phyloP scores from a whole-genome alignment of 345 rosid genomes.

The Populus davidiana region DNA sequence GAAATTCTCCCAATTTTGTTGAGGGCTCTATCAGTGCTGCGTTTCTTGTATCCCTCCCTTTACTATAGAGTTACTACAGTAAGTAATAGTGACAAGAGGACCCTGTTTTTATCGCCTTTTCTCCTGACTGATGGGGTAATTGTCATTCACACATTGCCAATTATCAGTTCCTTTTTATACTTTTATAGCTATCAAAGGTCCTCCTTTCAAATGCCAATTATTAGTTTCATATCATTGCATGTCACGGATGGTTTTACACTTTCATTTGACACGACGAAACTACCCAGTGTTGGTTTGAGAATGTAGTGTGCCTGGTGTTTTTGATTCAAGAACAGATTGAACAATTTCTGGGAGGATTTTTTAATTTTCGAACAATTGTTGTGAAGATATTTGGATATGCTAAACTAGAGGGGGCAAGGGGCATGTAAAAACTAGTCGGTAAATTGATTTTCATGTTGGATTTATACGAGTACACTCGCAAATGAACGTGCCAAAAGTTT shows the following conservation, averaged over 20 bases:
- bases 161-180: not conserved
- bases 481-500: not conserved
- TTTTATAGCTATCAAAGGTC: not conserved
- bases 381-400: not conserved
- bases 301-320: too few species aligned
- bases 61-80: slow-evolving; percentile 5
- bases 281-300: too few species aligned
- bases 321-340: too few species aligned
- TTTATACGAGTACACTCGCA: not conserved
- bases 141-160: not conserved
- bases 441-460: not conserved
- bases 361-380: too few species aligned
- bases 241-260: not conserved
- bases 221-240: not conserved
- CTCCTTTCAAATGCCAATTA: not conserved
- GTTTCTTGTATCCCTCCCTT: not conserved
- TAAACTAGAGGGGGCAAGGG: not conserved
- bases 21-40: not conserved
- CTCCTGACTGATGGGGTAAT: slow-evolving; percentile 6
- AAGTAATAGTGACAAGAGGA: slow-evolving; percentile 12
- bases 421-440: not conserved
- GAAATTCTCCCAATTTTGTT: slow-evolving; percentile 34
- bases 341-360: too few species aligned
- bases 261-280: too few species aligned
- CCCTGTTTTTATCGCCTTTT: slow-evolving; percentile 2